Evolutionary conservation across 352 stramenopile species (phyloP).

Genomic region (Globisporangium ultimum): DNA sequence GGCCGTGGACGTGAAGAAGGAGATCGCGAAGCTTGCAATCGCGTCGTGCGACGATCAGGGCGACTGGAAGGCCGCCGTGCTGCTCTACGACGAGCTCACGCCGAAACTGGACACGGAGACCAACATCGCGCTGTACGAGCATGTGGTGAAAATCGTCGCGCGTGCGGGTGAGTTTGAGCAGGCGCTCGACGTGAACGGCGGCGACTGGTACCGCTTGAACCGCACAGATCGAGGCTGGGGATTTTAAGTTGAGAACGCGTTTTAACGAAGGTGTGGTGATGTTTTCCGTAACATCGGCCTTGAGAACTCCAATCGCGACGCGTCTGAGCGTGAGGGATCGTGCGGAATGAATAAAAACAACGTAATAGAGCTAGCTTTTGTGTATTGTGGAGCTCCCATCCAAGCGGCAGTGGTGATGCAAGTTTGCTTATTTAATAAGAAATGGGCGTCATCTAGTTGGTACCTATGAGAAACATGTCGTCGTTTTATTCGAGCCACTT

Average conservation of each 20-base stretch:
- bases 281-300: not conserved
- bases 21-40: slow-evolving; percentile 47
- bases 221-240: slow-evolving; percentile 68
- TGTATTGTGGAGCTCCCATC: not conserved
- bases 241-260: slow-evolving; percentile 4
- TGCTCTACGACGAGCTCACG: slow-evolving; percentile 73
- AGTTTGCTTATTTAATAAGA: not conserved
- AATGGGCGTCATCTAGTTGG: too few relatives aligned
- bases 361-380: slow-evolving; percentile 4
- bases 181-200: slow-evolving; percentile 80
- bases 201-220: slow-evolving; percentile 84
- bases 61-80: slow-evolving; percentile 75
- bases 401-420: not conserved
- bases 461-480: not conserved
- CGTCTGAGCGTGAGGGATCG: not conserved
- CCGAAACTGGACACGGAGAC: slow-evolving; percentile 44
- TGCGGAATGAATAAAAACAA: not conserved
- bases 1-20: slow-evolving; percentile 50
- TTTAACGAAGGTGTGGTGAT: not conserved
- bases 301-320: not conserved
- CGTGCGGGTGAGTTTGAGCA: slow-evolving; percentile 80
- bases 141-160: slow-evolving; percentile 80
- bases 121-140: slow-evolving; percentile 78
- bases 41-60: slow-evolving; percentile 54
- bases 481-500: slow-evolving; percentile 75